phyloP scores from a whole-genome alignment of 2,329 filamentous ascomycete species.

The Penicillium sp. region DNA sequence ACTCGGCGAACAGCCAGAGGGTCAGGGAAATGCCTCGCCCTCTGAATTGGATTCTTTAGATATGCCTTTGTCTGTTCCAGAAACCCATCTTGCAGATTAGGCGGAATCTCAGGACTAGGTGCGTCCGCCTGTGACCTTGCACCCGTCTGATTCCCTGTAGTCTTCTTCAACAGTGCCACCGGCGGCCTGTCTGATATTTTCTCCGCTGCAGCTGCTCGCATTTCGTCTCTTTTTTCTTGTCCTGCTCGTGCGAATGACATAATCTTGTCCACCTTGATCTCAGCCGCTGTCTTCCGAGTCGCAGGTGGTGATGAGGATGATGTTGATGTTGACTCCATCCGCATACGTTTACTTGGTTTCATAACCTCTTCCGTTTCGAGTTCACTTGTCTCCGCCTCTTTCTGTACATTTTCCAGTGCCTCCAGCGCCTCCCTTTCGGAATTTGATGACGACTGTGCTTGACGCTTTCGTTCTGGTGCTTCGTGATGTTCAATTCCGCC shows the following conservation, averaged over 20 bases:
- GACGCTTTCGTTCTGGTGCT: not conserved
- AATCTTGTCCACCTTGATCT: not conserved
- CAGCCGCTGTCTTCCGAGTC: not conserved
- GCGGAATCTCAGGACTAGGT: not conserved
- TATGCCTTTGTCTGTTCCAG: not conserved
- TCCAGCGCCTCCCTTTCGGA: not conserved
- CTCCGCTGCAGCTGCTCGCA: not conserved
- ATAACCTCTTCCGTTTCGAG: not conserved
- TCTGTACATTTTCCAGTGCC: not conserved
- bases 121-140: not conserved
- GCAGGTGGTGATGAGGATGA: not conserved
- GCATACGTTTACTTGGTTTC: not conserved
- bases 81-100: not conserved
- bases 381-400: not conserved
- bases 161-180: not conserved
- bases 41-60: not conserved
- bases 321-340: not conserved
- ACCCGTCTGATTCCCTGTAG: not conserved
- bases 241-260: not conserved
- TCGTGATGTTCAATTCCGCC: not conserved
- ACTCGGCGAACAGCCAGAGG: not conserved
- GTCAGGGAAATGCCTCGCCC: not conserved
- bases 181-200: not conserved
- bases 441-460: not conserved
- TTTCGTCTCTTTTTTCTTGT: not conserved